A percentile compares a stretch with the other conserved stretches of the same genome.
Evolutionary conservation across 352 stramenopile genomes (phyloP).

Genomic region (Aphanomyces euteiches): DNA sequence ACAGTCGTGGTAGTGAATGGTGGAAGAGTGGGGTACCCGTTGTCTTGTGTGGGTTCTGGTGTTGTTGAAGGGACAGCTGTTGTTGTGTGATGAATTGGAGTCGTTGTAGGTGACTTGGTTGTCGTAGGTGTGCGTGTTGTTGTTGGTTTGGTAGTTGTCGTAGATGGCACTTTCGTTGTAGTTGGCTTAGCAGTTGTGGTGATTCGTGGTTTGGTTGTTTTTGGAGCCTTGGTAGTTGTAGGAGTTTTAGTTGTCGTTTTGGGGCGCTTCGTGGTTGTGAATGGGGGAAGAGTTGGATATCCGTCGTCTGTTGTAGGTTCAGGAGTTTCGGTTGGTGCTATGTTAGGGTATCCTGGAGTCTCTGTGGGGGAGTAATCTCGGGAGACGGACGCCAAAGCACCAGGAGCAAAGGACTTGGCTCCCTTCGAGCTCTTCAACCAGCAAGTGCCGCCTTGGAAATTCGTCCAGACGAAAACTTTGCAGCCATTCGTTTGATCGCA

Average conservation of each 20-base stretch:
- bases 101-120: conserved; percentile 1
- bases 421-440: conserved; percentile 21
- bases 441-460: conserved; percentile 41
- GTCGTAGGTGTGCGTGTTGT: not conserved
- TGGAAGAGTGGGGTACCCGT: too few species aligned
- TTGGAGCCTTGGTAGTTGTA: not conserved
- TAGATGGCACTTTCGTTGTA: not conserved
- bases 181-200: not conserved
- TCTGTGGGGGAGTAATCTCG: not conserved
- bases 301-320: not conserved
- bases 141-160: not conserved
- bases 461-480: conserved; percentile 38
- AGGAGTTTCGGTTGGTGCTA: not conserved
- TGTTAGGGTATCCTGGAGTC: not conserved
- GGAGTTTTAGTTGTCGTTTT: not conserved
- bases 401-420: not conserved
- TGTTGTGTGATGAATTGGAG: not conserved
- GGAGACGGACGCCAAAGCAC: conserved; percentile 12
- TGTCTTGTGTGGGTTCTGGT: too few species aligned
- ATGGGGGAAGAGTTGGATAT: not conserved
- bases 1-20: too few species aligned
- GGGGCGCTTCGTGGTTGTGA: not conserved
- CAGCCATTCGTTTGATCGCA: conserved; percentile 36
- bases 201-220: not conserved
- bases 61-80: not conserved